Conservation (phyloP, 768 basidiomycete genomes). For the Russula earlei region DNA sequence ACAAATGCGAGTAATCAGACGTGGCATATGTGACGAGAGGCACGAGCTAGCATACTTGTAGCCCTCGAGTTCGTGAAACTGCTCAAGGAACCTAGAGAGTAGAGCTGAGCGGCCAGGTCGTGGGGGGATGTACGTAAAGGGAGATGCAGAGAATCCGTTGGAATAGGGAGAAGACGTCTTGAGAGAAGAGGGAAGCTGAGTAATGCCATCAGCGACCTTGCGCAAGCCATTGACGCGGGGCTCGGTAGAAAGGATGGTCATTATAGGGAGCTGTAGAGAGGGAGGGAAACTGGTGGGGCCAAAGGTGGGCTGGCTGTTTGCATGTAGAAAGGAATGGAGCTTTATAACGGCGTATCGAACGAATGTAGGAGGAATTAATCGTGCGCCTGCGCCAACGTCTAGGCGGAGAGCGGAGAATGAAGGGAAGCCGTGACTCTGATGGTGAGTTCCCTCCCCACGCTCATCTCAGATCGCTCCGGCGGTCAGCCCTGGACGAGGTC, state of each 20-base stretch:
- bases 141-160: neutral
- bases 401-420: neutral
- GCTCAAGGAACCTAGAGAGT: slow-evolving; percentile 47
- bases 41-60: slow-evolving; percentile 42
- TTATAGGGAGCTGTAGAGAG: neutral
- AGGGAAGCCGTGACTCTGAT: no score
- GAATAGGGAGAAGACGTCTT: neutral
- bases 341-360: slow-evolving; percentile 4
- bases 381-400: neutral
- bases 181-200: neutral
- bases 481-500: neutral
- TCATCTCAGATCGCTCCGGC: slow-evolving; percentile 5
- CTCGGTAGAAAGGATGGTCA: slow-evolving; percentile 17
- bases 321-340: neutral
- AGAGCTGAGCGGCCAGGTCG: slow-evolving; percentile 26
- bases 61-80: slow-evolving; percentile 49
- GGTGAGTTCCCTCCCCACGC: neutral
- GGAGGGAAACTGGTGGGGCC: neutral
- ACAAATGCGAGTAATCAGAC: slow-evolving; percentile 6
- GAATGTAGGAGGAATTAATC: neutral
- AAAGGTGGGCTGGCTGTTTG: neutral
- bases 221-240: slow-evolving; percentile 10
- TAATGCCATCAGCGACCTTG: neutral
- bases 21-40: neutral
- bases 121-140: neutral